Evolutionary conservation across 2,329 filamentous ascomycete genomes (phyloP), one percentile per base, ranked within the genome.

Genomic region (Penicillium sp.): DNA sequence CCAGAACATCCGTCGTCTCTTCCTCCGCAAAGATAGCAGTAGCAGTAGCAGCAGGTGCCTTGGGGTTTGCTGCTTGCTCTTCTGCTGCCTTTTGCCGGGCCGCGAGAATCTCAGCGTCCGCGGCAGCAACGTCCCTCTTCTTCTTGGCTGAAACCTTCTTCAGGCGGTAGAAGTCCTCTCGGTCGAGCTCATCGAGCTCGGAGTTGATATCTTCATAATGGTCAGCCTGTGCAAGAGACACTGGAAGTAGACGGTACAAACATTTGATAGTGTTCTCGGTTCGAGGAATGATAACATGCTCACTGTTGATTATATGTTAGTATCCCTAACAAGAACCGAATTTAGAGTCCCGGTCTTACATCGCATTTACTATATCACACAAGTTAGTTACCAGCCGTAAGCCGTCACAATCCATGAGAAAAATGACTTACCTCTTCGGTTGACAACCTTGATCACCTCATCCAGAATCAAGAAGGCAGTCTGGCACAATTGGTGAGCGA

Each of bases 251-350:
- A 35, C 4, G 65, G 8, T 12, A 43, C 36, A 69, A 79, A 88
- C 88, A 99, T 79, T 96, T 97, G 81, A 99, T 99, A n/a, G 94
- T 99, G 72, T 97, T 99, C 75, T 99, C 94, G 15, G 94, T 99
- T 65, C 94, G 85, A 13, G 94, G 94, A 69, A 99, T 99, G 67
- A 99, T 97, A 68, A 99, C 79, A 65, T 81, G 79, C 65, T 81
- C 79, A 68, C 77, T 79, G 49, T 38, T 43, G 6, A 25, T 33
- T 21, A 21, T 17, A 51, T 47, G 48, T 69, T 66, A 64, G 65
- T 65, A 55, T 55, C 6, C 15, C 6, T 6, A 25, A 31, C 3
- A 29, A 19, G 7, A 5, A n/a, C 1, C 17, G 5, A 10, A 27
- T 19, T 49, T 10, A 10, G 9, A 9, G 29, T 19, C 7, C 19